phyloP scores from a whole-genome alignment of 805 yeast species.

The Wickerhamiella sorbophila region DNA sequence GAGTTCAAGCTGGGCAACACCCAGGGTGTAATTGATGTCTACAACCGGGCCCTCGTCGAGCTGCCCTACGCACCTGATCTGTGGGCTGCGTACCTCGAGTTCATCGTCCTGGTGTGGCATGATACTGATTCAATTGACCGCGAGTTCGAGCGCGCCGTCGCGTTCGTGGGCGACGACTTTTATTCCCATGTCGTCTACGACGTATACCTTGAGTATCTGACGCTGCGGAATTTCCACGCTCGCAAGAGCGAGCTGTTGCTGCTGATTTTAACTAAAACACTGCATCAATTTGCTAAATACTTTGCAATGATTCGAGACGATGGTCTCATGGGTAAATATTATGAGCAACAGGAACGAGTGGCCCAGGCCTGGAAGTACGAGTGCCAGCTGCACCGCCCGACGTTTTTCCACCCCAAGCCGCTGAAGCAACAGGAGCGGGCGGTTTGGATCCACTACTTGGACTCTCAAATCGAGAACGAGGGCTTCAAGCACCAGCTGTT shows the following conservation, averaged over 20 bases:
- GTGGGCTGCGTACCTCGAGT: constrained; percentile 28
- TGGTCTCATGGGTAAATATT: constrained; percentile 10
- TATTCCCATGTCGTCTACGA: constrained; percentile 78
- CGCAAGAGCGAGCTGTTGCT: constrained; percentile 28
- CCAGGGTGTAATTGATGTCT: constrained; percentile 23
- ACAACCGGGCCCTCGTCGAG: constrained; percentile 22
- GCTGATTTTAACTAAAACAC: constrained; percentile 7
- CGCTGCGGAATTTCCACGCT: constrained; percentile 27
- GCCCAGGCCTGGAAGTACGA: constrained; percentile 61
- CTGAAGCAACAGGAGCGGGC: constrained; percentile 31
- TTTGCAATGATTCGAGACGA: constrained; percentile 29
- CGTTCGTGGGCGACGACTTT: constrained; percentile 53
- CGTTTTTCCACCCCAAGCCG: constrained; percentile 39
- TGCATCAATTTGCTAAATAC: constrained; percentile 77
- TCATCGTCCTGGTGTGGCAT: constrained; percentile 20
- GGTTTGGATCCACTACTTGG: constrained; percentile 52
- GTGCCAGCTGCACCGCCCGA: constrained; percentile 36
- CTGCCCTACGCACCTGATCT: constrained; percentile 23
- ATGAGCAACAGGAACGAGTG: constrained; percentile 31
- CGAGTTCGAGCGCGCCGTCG: constrained; percentile 35
- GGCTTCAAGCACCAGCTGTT: constrained; percentile 35
- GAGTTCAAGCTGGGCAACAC: constrained; percentile 25
- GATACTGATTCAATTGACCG: constrained; percentile 13
- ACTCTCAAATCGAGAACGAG: constrained; percentile 25
- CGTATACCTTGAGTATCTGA: constrained; percentile 48